Conservation (phyloP, 2,329 filamentous ascomycete genomes). For the Cylindrodendrum hubeiense region DNA sequence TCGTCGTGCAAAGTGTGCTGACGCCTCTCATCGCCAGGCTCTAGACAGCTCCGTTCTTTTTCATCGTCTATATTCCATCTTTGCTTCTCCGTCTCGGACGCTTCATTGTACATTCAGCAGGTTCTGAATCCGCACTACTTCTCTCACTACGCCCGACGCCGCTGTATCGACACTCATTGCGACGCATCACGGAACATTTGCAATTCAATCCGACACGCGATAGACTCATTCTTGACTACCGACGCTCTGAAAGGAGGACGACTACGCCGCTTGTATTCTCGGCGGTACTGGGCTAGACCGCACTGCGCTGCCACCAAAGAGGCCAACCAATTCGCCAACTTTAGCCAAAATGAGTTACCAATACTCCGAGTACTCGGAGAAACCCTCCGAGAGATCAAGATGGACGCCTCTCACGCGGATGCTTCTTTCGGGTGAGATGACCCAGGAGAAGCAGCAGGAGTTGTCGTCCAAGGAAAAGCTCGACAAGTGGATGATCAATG, state of each 20-base stretch:
- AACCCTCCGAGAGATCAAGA: constrained; percentile 77
- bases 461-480: constrained; percentile 79
- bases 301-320: neutral
- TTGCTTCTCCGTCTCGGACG: constrained; percentile 30
- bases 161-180: neutral
- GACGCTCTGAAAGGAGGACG: neutral
- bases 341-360: constrained; percentile 44
- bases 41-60: constrained; percentile 47
- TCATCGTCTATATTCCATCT: constrained; percentile 33
- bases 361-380: constrained; percentile 46
- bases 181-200: neutral
- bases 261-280: neutral
- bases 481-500: constrained; percentile 91
- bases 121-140: constrained; percentile 59
- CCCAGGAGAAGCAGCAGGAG: constrained; percentile 76
- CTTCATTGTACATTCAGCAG: constrained; percentile 59
- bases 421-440: constrained; percentile 87
- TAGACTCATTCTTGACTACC: neutral
- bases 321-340: constrained; percentile 3
- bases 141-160: neutral
- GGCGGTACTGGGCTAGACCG: neutral
- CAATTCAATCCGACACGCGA: neutral
- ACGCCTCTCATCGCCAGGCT: constrained; percentile 28
- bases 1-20: neutral
- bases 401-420: constrained; percentile 87